phyloP scores from a whole-genome alignment of 2,329 filamentous ascomycete genomes.

The Fusarium anguioides region DNA sequence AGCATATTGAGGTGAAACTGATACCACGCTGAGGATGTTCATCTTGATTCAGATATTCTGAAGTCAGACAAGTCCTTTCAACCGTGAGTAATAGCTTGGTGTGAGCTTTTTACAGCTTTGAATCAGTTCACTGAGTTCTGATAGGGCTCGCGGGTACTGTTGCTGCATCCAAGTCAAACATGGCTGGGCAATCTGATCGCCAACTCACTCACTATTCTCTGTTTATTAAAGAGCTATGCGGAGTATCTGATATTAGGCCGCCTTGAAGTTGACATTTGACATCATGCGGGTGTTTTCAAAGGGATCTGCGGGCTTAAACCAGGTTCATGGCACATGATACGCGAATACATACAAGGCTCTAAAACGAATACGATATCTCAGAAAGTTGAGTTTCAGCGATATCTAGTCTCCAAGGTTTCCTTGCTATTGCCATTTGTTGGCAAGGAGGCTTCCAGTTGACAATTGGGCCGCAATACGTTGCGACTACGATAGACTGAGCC shows the following conservation, averaged over 20 bases:
- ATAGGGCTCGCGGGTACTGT: neutral
- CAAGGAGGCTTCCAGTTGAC: neutral
- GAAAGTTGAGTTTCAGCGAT: neutral
- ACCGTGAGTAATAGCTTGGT: neutral
- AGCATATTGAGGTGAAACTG: neutral
- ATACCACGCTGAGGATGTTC: neutral
- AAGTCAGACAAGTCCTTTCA: neutral
- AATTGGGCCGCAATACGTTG: neutral
- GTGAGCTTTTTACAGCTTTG: neutral
- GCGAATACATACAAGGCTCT: neutral
- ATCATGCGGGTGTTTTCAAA: slow-evolving; percentile 19
- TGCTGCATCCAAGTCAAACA: neutral
- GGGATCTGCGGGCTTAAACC: neutral
- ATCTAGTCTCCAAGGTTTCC: neutral
- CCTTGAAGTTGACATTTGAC: neutral
- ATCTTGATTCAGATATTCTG: neutral
- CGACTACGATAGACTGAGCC: neutral
- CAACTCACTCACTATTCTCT: neutral
- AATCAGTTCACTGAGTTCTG: neutral
- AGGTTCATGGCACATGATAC: neutral
- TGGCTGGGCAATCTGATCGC: neutral
- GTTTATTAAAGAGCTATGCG: neutral
- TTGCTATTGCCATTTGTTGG: neutral
- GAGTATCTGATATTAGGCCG: neutral
- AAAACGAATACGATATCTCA: neutral